phyloP scores from a whole-genome alignment of 1,284 basidiomycete genomes.

The Cutaneotrichosporon sp. region DNA sequence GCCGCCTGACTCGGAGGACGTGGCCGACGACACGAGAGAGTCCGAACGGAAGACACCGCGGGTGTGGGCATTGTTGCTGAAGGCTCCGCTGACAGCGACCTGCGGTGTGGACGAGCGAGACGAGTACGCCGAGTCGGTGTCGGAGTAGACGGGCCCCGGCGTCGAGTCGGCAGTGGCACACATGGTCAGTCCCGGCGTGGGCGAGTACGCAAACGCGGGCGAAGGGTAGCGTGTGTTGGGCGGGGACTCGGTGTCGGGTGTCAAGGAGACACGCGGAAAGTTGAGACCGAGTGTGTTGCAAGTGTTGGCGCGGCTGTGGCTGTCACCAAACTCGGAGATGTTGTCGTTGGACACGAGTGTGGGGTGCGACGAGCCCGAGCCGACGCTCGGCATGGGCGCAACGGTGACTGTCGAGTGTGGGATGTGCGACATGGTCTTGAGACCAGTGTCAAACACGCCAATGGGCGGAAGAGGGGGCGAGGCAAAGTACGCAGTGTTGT shows the following conservation, averaged over 20 bases:
- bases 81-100: background rate
- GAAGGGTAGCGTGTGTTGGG: slow-evolving; percentile 10
- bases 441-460: slow-evolving; percentile 10
- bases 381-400: background rate
- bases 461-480: slow-evolving; percentile 8
- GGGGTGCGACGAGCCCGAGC: background rate
- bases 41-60: background rate
- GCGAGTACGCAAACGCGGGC: slow-evolving; percentile 17
- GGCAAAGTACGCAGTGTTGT: background rate
- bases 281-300: slow-evolving; percentile 13
- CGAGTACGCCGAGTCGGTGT: slow-evolving; percentile 15
- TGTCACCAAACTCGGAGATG: background rate
- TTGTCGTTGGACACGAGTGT: background rate
- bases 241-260: slow-evolving; percentile 5
- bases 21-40: too few relatives aligned
- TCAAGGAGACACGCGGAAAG: too few relatives aligned
- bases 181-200: slow-evolving; percentile 15
- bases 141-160: slow-evolving; percentile 8
- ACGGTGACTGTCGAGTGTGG: background rate
- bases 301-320: background rate
- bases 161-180: slow-evolving; percentile 12
- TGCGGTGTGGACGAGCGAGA: slow-evolving; percentile 9
- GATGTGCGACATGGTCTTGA: background rate
- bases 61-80: background rate
- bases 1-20: too few relatives aligned